Conservation (phyloP, 192 early-diverging fungal species). For the Martensiomyces pterosporus region DNA sequence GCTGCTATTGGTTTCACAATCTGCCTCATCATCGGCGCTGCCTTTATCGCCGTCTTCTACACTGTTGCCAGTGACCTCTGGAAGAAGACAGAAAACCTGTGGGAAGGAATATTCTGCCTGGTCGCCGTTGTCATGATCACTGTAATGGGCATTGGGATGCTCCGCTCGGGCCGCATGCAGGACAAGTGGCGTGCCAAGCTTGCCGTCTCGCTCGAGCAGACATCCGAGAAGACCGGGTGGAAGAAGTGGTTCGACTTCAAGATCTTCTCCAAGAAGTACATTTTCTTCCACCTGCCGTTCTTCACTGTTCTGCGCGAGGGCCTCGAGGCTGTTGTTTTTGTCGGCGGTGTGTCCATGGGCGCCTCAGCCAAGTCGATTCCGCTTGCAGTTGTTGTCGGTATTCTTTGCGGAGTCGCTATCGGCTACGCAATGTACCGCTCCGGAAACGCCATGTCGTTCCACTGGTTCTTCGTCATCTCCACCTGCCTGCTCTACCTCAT, state of each 20-base stretch:
- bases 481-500: slow-evolving; percentile 75
- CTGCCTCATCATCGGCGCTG: slow-evolving; percentile 64
- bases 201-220: slow-evolving; percentile 43
- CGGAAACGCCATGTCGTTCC: slow-evolving; percentile 63
- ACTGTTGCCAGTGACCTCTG: slow-evolving; percentile 49
- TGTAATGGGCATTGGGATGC: slow-evolving; percentile 76
- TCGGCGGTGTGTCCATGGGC: slow-evolving; percentile 76
- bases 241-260: slow-evolving; percentile 30
- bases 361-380: slow-evolving; percentile 68
- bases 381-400: slow-evolving; percentile 70
- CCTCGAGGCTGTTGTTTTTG: slow-evolving; percentile 84
- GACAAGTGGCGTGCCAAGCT: slow-evolving; percentile 75
- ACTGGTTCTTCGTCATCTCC: slow-evolving; percentile 73
- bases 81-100: slow-evolving; percentile 66
- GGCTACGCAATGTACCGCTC: slow-evolving; percentile 74
- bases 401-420: slow-evolving; percentile 61
- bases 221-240: slow-evolving; percentile 31
- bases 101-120: slow-evolving; percentile 81
- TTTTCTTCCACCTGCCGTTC: slow-evolving; percentile 81
- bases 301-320: slow-evolving; percentile 84
- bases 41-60: slow-evolving; percentile 79
- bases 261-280: slow-evolving; percentile 52
- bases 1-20: slow-evolving; percentile 62
- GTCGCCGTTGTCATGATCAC: slow-evolving; percentile 77
- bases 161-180: slow-evolving; percentile 67